A percentile compares a stretch with the other conserved stretches of the same genome.
Evolutionary conservation across 2,329 filamentous ascomycete species (phyloP).

Genomic region (Aphanoascus verrucosus): DNA sequence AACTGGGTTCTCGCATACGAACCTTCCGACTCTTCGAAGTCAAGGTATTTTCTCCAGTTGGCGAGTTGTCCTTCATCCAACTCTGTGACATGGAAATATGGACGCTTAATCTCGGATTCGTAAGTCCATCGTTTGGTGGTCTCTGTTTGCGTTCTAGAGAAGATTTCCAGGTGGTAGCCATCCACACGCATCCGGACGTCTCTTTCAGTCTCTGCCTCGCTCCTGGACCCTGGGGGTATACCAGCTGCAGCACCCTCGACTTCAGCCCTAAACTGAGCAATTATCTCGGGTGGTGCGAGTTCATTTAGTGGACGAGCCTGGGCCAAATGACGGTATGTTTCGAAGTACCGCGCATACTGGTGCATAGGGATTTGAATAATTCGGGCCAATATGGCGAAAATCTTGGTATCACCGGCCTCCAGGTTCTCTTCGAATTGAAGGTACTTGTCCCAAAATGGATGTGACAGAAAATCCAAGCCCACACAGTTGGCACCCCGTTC

Average conservation of each 20-base stretch:
- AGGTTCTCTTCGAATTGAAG: slow-evolving; percentile 91
- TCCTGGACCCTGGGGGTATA: slow-evolving; percentile 39
- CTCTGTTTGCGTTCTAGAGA: slow-evolving; percentile 71
- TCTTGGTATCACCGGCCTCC: slow-evolving; percentile 63
- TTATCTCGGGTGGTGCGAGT: slow-evolving; percentile 56
- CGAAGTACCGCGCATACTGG: slow-evolving; percentile 89
- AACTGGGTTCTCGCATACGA: slow-evolving; percentile 65
- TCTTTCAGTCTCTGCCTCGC: slow-evolving; percentile 69
- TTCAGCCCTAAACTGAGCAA: slow-evolving; percentile 60
- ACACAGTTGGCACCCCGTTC: slow-evolving; percentile 77
- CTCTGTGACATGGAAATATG: slow-evolving; percentile 93
- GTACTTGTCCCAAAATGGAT: slow-evolving; percentile 98
- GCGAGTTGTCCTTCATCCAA: slow-evolving; percentile 71
- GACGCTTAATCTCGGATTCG: slow-evolving; percentile 86
- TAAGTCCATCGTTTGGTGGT: slow-evolving; percentile 90
- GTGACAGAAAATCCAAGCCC: slow-evolving; percentile 83
- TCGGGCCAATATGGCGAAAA: slow-evolving; percentile 72
- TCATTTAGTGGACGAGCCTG: slow-evolving; percentile 62
- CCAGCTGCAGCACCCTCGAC: slow-evolving; percentile 47
- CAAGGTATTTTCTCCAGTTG: slow-evolving; percentile 94
- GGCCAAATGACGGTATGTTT: slow-evolving; percentile 71
- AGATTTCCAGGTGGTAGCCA: slow-evolving; percentile 66
- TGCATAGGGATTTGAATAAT: slow-evolving; percentile 88
- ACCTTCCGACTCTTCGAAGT: slow-evolving; percentile 84
- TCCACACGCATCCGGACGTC: slow-evolving; percentile 74